Percentiles rank a stretch among this genome's conserved stretches.
phyloP scores from a whole-genome alignment of 2,329 filamentous ascomycete genomes.

The Paracoccidioides lutzii region DNA sequence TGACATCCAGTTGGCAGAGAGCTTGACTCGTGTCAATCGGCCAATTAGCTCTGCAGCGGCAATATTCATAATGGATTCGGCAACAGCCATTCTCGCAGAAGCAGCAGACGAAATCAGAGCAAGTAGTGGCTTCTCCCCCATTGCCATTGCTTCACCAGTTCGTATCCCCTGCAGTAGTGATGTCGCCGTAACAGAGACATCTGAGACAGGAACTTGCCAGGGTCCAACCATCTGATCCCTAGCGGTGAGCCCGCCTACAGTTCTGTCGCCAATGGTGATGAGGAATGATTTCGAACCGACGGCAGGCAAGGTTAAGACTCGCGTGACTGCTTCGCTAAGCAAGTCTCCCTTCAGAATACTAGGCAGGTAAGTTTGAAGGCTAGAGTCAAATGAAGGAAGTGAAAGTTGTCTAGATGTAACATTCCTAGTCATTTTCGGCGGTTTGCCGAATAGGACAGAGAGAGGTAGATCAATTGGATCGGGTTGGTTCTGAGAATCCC shows the following conservation, averaged over 20 bases:
- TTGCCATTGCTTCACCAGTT: constrained; percentile 91
- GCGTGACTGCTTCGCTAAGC: constrained; percentile 58
- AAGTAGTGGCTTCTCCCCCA: constrained; percentile 83
- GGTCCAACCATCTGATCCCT: constrained; percentile 93
- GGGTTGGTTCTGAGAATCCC: constrained; percentile 61
- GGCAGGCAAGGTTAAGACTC: constrained; percentile 71
- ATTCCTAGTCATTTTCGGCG: constrained; percentile 63
- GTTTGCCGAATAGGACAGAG: constrained; percentile 76
- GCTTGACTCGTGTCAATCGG: constrained; percentile 63
- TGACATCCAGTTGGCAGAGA: constrained; percentile 98
- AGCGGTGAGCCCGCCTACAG: constrained; percentile 75
- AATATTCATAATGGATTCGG: constrained; percentile 84
- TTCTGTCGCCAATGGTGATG: constrained; percentile 90
- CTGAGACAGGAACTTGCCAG: constrained; percentile 88
- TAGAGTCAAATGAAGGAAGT: constrained; percentile 62
- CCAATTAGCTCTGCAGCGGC: constrained; percentile 65
- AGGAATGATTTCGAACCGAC: constrained; percentile 97
- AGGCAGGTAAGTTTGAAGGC: constrained; percentile 53
- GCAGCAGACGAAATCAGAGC: constrained; percentile 81
- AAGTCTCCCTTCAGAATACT: constrained; percentile 39
- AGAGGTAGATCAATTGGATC: constrained; percentile 81
- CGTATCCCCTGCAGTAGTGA: constrained; percentile 59
- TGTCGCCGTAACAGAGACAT: constrained; percentile 84
- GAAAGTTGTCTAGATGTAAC: constrained; percentile 57
- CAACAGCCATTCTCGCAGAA: constrained; percentile 92